These are phyloP conservation scores for Cordyceps farinosa DNA, from an alignment of 2,329 filamentous ascomycete species.

Conservation along the genomic window DNA sequence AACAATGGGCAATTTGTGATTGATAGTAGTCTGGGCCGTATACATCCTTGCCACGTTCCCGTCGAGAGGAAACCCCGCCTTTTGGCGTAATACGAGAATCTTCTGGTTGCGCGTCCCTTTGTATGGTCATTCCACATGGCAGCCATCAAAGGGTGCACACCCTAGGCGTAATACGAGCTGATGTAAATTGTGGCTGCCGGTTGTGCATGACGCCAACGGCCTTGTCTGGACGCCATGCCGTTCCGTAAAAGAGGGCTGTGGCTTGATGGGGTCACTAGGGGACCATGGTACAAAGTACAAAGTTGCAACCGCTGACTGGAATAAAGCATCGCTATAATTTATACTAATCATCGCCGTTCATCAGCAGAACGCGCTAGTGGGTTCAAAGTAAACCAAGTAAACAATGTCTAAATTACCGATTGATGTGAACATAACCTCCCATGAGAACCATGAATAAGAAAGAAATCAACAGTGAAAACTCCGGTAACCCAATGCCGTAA, in stretches of 20 bases:
- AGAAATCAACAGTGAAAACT: conserved; percentile 5
- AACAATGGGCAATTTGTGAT: no score
- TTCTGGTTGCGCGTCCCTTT: neutral
- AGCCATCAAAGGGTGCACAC: neutral
- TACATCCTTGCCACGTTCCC: no score
- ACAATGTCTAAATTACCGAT: conserved; percentile 17
- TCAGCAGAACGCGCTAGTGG: conserved; percentile 1
- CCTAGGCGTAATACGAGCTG: conserved; percentile 1
- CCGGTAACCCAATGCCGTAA: conserved; percentile 15
- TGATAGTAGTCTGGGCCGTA: no score
- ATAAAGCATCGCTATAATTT: neutral
- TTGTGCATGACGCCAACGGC: conserved; percentile 7
- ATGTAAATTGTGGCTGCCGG: neutral
- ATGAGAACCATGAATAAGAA: conserved; percentile 8
- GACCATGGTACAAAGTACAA: no score
- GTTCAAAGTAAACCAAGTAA: neutral
- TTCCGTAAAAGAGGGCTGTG: neutral
- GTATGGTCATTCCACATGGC: neutral
- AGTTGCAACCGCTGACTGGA: neutral
- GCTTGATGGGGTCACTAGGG: neutral
- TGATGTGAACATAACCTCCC: conserved; percentile 6
- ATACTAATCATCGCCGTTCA: neutral
- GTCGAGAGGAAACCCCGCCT: neutral
- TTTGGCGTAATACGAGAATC: conserved; percentile 6
- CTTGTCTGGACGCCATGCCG: neutral